Conservation (phyloP, 2,329 filamentous ascomycete species). For the Parafenestella ontariensis region DNA sequence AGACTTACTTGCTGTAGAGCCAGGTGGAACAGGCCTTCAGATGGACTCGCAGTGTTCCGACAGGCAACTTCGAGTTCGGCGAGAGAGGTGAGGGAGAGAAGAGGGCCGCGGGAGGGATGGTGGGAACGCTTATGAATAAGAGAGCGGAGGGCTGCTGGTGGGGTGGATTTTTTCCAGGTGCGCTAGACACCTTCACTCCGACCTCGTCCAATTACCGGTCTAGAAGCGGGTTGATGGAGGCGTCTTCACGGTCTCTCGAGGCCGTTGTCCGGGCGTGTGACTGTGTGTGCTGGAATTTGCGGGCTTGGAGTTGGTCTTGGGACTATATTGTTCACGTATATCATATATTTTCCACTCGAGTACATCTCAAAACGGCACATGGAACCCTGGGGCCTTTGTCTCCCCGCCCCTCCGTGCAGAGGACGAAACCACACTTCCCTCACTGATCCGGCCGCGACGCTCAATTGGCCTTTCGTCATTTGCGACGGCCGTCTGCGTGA, state of each 20-base stretch:
- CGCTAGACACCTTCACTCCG: conserved; percentile 45
- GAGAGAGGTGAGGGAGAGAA: conserved; percentile 19
- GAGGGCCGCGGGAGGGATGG: conserved; percentile 28
- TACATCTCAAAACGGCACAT: conserved; percentile 24
- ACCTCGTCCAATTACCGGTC: conserved; percentile 39
- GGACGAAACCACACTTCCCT: conserved; percentile 19
- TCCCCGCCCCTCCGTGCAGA: conserved; percentile 6
- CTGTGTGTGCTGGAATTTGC: conserved; percentile 21
- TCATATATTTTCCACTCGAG: conserved; percentile 12
- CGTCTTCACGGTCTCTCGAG: conserved; percentile 25
- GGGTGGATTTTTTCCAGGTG: conserved; percentile 42
- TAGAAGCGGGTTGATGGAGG: conserved; percentile 33
- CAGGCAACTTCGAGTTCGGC: conserved; percentile 39
- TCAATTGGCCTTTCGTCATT: conserved; percentile 19
- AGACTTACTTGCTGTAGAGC: conserved; percentile 40
- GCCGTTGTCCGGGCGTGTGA: conserved; percentile 25
- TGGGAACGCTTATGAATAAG: conserved; percentile 47
- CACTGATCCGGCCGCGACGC: neutral
- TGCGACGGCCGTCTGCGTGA: neutral
- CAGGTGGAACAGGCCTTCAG: conserved; percentile 32
- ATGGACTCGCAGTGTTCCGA: conserved; percentile 36
- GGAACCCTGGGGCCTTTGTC: conserved; percentile 21
- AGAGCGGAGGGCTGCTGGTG: conserved; percentile 36
- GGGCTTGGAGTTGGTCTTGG: conserved; percentile 27
- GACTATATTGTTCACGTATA: conserved; percentile 22